Conservation (phyloP, 768 basidiomycete genomes). For the Dacryopinax spathularia region DNA sequence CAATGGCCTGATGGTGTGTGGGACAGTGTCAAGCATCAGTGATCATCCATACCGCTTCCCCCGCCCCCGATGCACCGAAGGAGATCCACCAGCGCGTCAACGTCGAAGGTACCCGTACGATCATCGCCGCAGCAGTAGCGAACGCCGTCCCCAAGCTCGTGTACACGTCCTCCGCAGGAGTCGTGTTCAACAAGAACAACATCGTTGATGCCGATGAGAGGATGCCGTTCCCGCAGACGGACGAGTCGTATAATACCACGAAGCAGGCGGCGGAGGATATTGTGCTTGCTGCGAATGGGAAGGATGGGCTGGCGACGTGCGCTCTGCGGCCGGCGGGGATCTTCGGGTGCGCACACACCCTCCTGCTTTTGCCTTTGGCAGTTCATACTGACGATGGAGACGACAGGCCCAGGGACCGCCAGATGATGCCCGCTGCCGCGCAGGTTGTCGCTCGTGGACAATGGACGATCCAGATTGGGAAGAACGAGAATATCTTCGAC, state of each 20-base stretch:
- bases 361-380: neutral
- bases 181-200: conserved; percentile 72
- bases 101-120: conserved; percentile 73
- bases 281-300: conserved; percentile 75
- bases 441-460: conserved; percentile 66
- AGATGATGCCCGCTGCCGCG: conserved; percentile 65
- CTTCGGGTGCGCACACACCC: conserved; percentile 54
- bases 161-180: conserved; percentile 85
- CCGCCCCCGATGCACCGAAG: conserved; percentile 52
- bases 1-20: neutral
- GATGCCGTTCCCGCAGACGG: conserved; percentile 51
- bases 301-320: conserved; percentile 71
- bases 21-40: conserved; percentile 16
- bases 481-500: conserved; percentile 87
- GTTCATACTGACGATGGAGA: conserved; percentile 3
- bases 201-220: conserved; percentile 83
- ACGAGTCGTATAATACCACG: conserved; percentile 86
- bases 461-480: conserved; percentile 85
- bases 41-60: conserved; percentile 92
- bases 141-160: conserved; percentile 72
- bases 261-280: conserved; percentile 79
- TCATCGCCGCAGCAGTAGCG: conserved; percentile 67
- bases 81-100: conserved; percentile 84
- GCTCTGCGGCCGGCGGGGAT: conserved; percentile 87
- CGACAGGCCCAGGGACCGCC: conserved; percentile 76